A percentile compares a stretch with the other conserved stretches of the same genome.
Conservation (phyloP, 2,329 filamentous ascomycete species). For the Erysiphe pulchra region DNA sequence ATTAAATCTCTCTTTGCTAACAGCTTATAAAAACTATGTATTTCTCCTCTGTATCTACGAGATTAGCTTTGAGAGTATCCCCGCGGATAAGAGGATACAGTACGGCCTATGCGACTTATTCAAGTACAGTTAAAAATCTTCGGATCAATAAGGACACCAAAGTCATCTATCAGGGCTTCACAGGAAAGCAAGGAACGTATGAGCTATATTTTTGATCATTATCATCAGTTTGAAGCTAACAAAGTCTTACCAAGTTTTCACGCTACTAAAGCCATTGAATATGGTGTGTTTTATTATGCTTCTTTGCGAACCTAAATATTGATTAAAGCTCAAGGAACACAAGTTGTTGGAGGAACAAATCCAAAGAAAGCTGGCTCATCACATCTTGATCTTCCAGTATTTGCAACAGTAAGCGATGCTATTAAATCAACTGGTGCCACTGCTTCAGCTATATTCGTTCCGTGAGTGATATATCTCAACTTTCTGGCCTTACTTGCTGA, state of each 20-base stretch:
- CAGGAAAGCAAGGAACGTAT: slow-evolving; percentile 85
- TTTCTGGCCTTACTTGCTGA: no score
- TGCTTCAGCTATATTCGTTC: slow-evolving; percentile 88
- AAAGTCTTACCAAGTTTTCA: slow-evolving; percentile 44
- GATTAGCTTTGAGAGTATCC: slow-evolving; percentile 40
- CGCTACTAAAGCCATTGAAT: slow-evolving; percentile 91
- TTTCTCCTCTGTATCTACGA: slow-evolving; percentile 45
- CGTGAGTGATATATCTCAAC: slow-evolving; percentile 24
- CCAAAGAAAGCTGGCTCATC: slow-evolving; percentile 88
- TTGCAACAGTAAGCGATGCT: slow-evolving; percentile 67
- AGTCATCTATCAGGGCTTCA: slow-evolving; percentile 93
- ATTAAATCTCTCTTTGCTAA: no score
- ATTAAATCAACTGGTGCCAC: slow-evolving; percentile 76
- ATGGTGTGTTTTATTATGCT: slow-evolving; percentile 33
- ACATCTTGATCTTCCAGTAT: slow-evolving; percentile 82
- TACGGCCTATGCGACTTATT: slow-evolving; percentile 41
- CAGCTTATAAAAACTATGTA: no score
- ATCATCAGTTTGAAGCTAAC: no score
- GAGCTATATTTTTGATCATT: slow-evolving; percentile 14
- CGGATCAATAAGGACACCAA: slow-evolving; percentile 84
- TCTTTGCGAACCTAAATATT: no score
- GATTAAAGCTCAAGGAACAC: slow-evolving; percentile 38
- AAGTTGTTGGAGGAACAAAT: slow-evolving; percentile 94
- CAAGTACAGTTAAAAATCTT: slow-evolving; percentile 57
- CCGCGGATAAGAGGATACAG: slow-evolving; percentile 53